Conservation (phyloP, 345 rosid genomes). For the Pugionium cornutum region DNA sequence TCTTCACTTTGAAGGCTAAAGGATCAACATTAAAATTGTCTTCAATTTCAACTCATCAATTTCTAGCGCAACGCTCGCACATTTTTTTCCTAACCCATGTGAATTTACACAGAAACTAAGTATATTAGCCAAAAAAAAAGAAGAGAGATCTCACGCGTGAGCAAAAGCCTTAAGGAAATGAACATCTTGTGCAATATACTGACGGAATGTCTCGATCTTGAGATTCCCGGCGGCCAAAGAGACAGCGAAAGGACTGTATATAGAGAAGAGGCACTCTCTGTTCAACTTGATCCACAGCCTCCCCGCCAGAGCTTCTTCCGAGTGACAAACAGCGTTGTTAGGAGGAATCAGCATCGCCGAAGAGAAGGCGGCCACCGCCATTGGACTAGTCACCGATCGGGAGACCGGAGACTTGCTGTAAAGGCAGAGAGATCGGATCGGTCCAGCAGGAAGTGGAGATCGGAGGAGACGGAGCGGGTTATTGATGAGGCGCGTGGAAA, state of each 20-base stretch:
- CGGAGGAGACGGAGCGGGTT: conserved; percentile 24
- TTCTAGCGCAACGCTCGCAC: background rate
- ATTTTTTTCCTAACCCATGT: background rate
- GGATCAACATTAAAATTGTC: background rate
- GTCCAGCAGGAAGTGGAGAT: conserved; percentile 25
- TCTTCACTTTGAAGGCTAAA: background rate
- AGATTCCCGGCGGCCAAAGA: conserved; percentile 82
- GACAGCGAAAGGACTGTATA: conserved; percentile 74
- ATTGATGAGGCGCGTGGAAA: conserved; percentile 26
- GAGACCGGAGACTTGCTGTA: conserved; percentile 27
- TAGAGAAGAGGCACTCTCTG: conserved; percentile 62
- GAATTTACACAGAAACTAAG: background rate
- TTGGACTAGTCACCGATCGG: conserved; percentile 42
- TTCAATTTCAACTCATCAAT: background rate
- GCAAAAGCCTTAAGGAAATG: conserved; percentile 87
- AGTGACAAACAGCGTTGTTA: conserved; percentile 22
- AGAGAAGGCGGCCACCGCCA: conserved; percentile 41
- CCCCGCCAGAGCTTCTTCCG: conserved; percentile 60
- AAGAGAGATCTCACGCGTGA: conserved; percentile 67
- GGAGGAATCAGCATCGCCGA: conserved; percentile 44
- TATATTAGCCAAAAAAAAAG: background rate
- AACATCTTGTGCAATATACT: conserved; percentile 78
- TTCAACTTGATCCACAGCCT: conserved; percentile 75
- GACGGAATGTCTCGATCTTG: conserved; percentile 64
- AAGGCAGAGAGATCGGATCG: conserved; percentile 35